Evolutionary conservation across 306 rosid genomes (phyloP).

Genomic region (Trichosanthes truncata): DNA sequence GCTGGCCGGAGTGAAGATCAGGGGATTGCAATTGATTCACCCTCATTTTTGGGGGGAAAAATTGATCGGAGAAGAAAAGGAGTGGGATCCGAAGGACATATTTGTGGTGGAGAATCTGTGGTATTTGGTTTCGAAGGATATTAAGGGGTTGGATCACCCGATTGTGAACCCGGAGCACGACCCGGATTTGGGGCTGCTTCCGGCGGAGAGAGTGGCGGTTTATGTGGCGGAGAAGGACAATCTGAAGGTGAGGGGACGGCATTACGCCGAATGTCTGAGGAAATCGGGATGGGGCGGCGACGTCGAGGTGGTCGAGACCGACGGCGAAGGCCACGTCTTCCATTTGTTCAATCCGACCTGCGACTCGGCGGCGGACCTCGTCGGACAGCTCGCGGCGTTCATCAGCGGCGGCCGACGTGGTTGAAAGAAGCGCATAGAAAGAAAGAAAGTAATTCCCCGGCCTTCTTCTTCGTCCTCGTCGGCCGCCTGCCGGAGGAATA

Average conservation of each 20-base stretch:
- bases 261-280: constrained; percentile 31
- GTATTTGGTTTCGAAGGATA: constrained; percentile 27
- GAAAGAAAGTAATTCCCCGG: too few species aligned
- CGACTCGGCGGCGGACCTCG: constrained; percentile 2
- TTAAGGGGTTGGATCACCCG: constrained; percentile 41
- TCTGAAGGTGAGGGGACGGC: constrained; percentile 37
- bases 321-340: constrained; percentile 22
- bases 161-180: constrained; percentile 47
- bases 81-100: not conserved
- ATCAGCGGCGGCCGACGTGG: not conserved
- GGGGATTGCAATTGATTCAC: constrained; percentile 46
- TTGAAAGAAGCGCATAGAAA: too few species aligned
- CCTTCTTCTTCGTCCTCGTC: too few species aligned
- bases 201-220: not conserved
- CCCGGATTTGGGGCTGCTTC: constrained; percentile 33
- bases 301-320: constrained; percentile 31
- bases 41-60: constrained; percentile 58
- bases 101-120: constrained; percentile 21
- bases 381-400: constrained; percentile 26
- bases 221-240: constrained; percentile 23
- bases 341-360: not conserved
- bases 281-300: constrained; percentile 41
- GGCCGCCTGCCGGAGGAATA: too few species aligned
- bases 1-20: constrained; percentile 24
- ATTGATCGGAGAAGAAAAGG: constrained; percentile 23